Conservation (phyloP, 768 basidiomycete genomes). For the Agaricus blazei region DNA sequence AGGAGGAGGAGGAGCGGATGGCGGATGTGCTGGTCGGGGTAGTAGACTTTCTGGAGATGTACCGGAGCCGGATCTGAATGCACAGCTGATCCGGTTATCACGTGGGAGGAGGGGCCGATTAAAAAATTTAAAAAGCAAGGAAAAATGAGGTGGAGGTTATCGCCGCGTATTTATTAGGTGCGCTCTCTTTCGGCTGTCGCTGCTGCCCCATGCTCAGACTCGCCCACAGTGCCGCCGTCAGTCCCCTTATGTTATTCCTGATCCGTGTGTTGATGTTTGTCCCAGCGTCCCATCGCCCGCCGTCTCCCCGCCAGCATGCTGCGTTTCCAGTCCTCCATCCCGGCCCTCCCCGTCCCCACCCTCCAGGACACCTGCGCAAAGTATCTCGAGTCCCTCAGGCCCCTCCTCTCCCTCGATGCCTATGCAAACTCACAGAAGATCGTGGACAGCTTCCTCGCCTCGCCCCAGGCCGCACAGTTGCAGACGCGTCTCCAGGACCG, state of each 20-base stretch:
- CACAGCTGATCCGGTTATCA: conserved; percentile 5
- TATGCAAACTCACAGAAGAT: conserved; percentile 51
- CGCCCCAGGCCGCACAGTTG: conserved; percentile 63
- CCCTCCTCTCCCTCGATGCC: conserved; percentile 64
- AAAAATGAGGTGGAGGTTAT: neutral
- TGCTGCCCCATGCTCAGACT: neutral
- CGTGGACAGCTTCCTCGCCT: conserved; percentile 66
- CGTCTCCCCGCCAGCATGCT: conserved; percentile 58
- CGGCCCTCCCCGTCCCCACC: conserved; percentile 78
- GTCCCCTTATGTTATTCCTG: neutral
- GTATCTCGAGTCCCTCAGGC: conserved; percentile 82
- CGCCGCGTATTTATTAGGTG: conserved; percentile 6
- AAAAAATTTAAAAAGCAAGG: neutral
- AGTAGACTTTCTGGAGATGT: conserved; percentile 11
- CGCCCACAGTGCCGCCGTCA: conserved; percentile 14
- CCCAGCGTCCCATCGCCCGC: no score
- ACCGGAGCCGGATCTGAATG: conserved; percentile 5
- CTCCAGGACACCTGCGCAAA: conserved; percentile 79
- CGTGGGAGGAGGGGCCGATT: neutral
- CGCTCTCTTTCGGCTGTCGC: neutral
- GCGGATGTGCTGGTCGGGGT: conserved; percentile 4
- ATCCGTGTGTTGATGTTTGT: no score
- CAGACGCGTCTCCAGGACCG: conserved; percentile 76
- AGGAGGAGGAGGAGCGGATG: conserved; percentile 6
- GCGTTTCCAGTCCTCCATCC: conserved; percentile 67